phyloP scores from a whole-genome alignment of 305 asterid species.

The Vinca major region DNA sequence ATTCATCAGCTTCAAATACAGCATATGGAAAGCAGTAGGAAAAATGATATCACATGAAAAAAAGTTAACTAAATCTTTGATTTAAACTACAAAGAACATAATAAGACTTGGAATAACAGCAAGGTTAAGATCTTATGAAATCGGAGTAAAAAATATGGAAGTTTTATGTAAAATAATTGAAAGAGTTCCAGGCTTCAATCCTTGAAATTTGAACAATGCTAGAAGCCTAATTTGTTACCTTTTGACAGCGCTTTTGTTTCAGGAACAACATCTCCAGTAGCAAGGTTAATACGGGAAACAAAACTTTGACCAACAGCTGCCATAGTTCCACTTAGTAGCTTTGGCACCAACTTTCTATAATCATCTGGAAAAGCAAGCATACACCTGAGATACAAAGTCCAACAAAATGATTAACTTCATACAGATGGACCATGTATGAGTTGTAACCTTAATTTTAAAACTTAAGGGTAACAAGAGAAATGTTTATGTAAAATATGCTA shows the following conservation, averaged over 20 bases:
- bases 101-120: neutral
- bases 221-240: conserved; percentile 37
- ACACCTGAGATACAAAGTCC: conserved; percentile 52
- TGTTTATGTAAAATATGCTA: neutral
- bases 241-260: conserved; percentile 87
- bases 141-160: neutral
- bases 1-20: neutral
- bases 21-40: neutral
- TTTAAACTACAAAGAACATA: neutral
- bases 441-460: neutral
- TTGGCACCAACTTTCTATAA: conserved; percentile 75
- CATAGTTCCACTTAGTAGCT: conserved; percentile 71
- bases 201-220: neutral
- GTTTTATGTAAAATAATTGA: neutral
- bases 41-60: neutral
- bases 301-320: conserved; percentile 57
- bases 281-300: conserved; percentile 76
- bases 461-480: neutral
- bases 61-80: neutral
- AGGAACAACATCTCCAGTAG: conserved; percentile 80
- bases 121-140: neutral
- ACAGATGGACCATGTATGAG: neutral
- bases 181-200: neutral
- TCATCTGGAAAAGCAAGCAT: conserved; percentile 88
- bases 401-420: conserved; percentile 1